Evolutionary conservation across 345 rosid genomes (phyloP), one percentile per base, ranked within the genome.

Genomic region (Arabis alpina): DNA sequence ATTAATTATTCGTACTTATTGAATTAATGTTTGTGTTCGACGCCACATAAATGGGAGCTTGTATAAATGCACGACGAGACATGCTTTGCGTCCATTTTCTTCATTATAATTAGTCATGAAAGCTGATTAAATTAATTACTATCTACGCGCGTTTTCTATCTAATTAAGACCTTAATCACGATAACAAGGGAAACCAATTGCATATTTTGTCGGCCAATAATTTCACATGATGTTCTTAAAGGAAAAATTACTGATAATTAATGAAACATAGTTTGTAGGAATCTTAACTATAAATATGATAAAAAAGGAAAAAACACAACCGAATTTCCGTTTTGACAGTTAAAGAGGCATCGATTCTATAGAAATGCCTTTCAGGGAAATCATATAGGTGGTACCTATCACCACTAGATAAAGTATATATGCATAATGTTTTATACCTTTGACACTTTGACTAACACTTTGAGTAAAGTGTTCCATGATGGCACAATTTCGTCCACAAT

Each of bases 191-290:
- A 55, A 56, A 57, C 64, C 56, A 56, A 39, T 60, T 37, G 74
- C 74, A 70, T 60, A 50, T 51, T 70, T 70, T 70, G 74, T 70
- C 67, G 74, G 74, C 75, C 68, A 71, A 71, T 61, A 58, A 48
- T 71, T 30, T 4, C 11, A 6, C 36, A 61, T 71, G 54, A 71
- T 71, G 54, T 6, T 28, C 51, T 61, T 41, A 61, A 61, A 60
- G 41, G 41, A 4, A 70, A 39, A 25, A 50, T n/a, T 14, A 8
- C 19, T 8, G 1, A 58, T 58, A 47, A 50, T 28, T 70, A 27
- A 8, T 49, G 34, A 70, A 70, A 40, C 58, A 70, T 71, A 51
- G 68, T 42, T 71, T 61, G 45, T 42, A 52, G 32, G 53, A 71
- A 41, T 61, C 61, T 71, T 71, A 61, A 32, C 51, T 40, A 61